Evolutionary conservation across 495 filamentous ascomycete genomes (phyloP), one percentile per base, ranked within the genome.

Genomic region (Penicillium longicatenatum): DNA sequence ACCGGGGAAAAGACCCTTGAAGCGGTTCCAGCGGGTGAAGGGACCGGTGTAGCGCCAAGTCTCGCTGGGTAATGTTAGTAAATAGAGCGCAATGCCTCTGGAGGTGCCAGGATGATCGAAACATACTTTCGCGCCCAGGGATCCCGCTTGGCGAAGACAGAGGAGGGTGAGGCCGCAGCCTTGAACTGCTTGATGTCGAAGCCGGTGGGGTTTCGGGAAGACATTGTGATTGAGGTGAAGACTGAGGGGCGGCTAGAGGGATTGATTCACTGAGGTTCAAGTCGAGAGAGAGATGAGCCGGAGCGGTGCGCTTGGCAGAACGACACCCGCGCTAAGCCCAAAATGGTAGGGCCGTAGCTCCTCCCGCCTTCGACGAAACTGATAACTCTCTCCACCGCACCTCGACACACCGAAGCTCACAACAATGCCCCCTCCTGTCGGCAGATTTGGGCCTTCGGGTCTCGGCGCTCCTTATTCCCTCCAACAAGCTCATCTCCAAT

Each of bases 21-120:
- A 96, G 21, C 94, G 90, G 78, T 95, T 93, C 72, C 75, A 89
- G 52, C 93, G 84, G 55, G 86, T 86, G 82, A 97, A 98, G 42
- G 85, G 88, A 62, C 93, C 95, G 47, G 85, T 85, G 79, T 95
- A 97, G 65, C 94, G 86, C 94, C 94, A 98, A 70, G 89, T 79
- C 75, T 98, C 94, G 59, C 94, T 98, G 71, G 44, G 50, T 41
- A 30, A 7, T 16, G 45, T 73, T 48, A 67, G 65, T 45, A 60
- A 31, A 59, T 19, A 16, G 33, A 26, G 24, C 37, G 33, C 30
- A 53, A 53, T 55, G 58, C 41, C 22, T 20, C 31, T 52, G 24
- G 14, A 54, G 35, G 16, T 26, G 16, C 24, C 39, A 33, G 31
- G 10, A 42, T 22, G 26, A 43, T 41, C 16, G 50, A 42, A 54